Percentiles rank a stretch among this genome's conserved stretches.
These are phyloP conservation scores for Cadophora sp. DNA, from an alignment of 2,329 filamentous ascomycete genomes.

Conservation along the genomic window DNA sequence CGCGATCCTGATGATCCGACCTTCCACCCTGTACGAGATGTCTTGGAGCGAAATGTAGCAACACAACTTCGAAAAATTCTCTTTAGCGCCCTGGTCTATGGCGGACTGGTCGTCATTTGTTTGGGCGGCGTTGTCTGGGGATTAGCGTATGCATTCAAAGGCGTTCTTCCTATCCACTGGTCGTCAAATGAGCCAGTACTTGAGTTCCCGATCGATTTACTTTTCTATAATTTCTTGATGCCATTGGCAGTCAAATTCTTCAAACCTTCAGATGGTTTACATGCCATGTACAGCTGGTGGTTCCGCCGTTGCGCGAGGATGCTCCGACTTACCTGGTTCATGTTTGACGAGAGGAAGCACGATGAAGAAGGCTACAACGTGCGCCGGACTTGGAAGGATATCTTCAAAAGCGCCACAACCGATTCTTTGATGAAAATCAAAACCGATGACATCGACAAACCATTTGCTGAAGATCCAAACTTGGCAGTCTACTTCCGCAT, in stretches of 20 bases:
- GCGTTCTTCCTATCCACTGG: conserved; percentile 89
- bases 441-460: conserved; percentile 36
- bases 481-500: conserved; percentile 61
- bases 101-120: conserved; percentile 89
- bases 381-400: conserved; percentile 65
- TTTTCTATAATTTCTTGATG: conserved; percentile 98
- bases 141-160: conserved; percentile 70
- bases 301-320: conserved; percentile 84
- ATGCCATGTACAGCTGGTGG: conserved; percentile 94
- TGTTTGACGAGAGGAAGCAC: conserved; percentile 81
- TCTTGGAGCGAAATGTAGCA: conserved; percentile 88
- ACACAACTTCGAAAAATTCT: conserved; percentile 96
- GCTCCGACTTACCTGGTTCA: conserved; percentile 86
- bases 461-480: conserved; percentile 55
- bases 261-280: conserved; percentile 83
- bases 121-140: conserved; percentile 96
- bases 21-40: conserved; percentile 96
- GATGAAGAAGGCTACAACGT: conserved; percentile 81
- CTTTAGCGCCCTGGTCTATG: conserved; percentile 95
- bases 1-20: conserved; percentile 97
- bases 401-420: conserved; percentile 53
- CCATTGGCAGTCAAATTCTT: conserved; percentile 85
- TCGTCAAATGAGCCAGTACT: conserved; percentile 90
- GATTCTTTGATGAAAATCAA: conserved; percentile 32
- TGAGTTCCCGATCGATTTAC: conserved; percentile 90